These are phyloP conservation scores for Nannizziopsis barbatae DNA, from an alignment of 2,329 filamentous ascomycete species.

Conservation along the genomic window DNA sequence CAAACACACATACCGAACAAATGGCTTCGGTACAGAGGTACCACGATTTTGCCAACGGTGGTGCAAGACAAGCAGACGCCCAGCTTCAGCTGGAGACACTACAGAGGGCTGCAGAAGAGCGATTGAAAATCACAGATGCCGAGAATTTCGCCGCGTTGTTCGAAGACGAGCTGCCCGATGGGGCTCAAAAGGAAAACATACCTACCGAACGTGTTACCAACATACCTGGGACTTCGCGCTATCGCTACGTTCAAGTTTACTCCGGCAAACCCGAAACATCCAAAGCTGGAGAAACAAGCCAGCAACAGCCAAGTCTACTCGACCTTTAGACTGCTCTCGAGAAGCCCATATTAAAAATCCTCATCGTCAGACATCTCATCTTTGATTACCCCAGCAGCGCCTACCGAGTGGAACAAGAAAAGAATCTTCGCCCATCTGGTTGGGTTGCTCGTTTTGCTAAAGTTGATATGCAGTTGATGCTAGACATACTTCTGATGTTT, in stretches of 20 bases:
- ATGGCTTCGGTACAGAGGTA: constrained; percentile 18
- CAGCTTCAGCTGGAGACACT: constrained; percentile 15
- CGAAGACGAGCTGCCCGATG: constrained; percentile 4
- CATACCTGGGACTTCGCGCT: constrained; percentile 4
- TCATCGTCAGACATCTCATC: too few relatives aligned
- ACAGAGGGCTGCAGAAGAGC: constrained; percentile 13
- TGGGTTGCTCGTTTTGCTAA: constrained; percentile 5
- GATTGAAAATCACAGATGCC: constrained; percentile 15
- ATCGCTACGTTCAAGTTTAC: constrained; percentile 10
- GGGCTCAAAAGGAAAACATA: neutral
- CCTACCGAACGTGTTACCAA: neutral
- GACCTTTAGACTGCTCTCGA: constrained; percentile 7
- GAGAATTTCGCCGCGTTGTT: constrained; percentile 16
- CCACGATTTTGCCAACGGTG: constrained; percentile 24
- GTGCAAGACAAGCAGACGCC: constrained; percentile 22
- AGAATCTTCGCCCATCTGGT: neutral
- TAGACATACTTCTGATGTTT: too few relatives aligned
- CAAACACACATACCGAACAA: constrained; percentile 10
- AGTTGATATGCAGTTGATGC: neutral
- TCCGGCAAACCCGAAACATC: neutral
- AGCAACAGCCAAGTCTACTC: constrained; percentile 7
- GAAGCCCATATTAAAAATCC: too few relatives aligned
- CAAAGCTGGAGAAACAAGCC: neutral
- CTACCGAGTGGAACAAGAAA: too few relatives aligned
- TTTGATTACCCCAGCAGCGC: too few relatives aligned